Evolutionary conservation across 371 early-diverging fungal species (phyloP).

Genomic region (Mortierella sp.): DNA sequence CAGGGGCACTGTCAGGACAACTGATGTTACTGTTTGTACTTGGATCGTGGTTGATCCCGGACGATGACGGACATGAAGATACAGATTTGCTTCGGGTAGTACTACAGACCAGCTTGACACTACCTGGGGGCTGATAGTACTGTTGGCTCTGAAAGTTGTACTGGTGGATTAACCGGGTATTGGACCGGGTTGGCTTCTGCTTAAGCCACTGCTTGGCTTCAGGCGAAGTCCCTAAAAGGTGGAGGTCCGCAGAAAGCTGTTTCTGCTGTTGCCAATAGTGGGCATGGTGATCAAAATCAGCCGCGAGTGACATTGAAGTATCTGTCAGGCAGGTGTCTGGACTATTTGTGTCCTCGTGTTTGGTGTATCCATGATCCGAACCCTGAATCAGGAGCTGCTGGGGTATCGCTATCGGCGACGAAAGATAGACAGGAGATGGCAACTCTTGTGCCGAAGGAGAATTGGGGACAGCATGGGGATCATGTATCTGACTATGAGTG

Average conservation of each 20-base stretch:
- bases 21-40: constrained; percentile 3
- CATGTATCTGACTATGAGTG: constrained; percentile 2
- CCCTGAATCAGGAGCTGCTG: constrained; percentile 6
- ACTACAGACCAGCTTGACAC: constrained; percentile 1
- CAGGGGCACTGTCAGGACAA: too few relatives aligned
- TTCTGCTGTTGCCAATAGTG: constrained; percentile 1
- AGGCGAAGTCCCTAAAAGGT: constrained; percentile 20
- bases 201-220: constrained; percentile 48
- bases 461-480: constrained; percentile 6
- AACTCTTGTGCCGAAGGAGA: constrained; percentile 6
- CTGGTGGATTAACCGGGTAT: constrained; percentile 33
- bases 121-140: constrained; percentile 25
- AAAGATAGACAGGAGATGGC: neutral
- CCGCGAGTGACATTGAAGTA: neutral
- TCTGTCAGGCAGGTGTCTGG: neutral
- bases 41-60: too few relatives aligned
- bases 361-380: neutral
- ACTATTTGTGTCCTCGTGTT: constrained; percentile 5
- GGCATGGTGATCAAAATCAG: constrained; percentile 3
- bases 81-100: constrained; percentile 7
- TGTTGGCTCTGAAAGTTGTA: constrained; percentile 28
- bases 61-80: neutral
- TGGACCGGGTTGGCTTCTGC: constrained; percentile 43
- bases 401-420: constrained; percentile 11
- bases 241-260: constrained; percentile 7